These are phyloP conservation scores for Hemisphaericaspora subhashii DNA, from an alignment of 1,139 yeast species.

Conservation along the genomic window DNA sequence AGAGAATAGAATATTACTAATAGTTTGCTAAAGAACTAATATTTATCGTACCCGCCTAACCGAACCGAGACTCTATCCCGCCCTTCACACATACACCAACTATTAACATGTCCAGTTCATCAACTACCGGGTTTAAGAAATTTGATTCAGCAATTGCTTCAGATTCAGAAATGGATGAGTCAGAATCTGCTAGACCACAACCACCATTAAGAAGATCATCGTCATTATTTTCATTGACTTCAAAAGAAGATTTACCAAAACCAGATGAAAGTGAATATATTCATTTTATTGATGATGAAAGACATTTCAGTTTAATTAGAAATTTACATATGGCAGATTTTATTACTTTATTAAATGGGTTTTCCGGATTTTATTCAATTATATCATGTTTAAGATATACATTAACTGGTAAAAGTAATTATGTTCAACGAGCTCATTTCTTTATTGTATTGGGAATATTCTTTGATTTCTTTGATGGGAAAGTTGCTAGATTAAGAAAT, in stretches of 20 bases:
- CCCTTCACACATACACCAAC: background rate
- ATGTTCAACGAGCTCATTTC: slow-evolving; percentile 86
- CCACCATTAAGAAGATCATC: slow-evolving; percentile 45
- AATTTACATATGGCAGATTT: slow-evolving; percentile 93
- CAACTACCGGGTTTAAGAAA: slow-evolving; percentile 14
- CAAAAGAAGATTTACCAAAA: slow-evolving; percentile 47
- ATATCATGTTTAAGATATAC: slow-evolving; percentile 82
- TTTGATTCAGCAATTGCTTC: slow-evolving; percentile 40
- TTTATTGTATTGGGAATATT: slow-evolving; percentile 86
- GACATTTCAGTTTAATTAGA: slow-evolving; percentile 76
- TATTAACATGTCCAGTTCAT: slow-evolving; percentile 2
- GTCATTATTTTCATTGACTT: slow-evolving; percentile 40
- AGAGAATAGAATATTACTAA: no score
- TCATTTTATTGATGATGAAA: slow-evolving; percentile 73
- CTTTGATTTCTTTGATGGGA: slow-evolving; percentile 94
- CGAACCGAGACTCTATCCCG: no score
- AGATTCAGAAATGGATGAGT: slow-evolving; percentile 29
- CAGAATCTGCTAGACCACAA: slow-evolving; percentile 15
- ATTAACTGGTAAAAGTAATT: slow-evolving; percentile 62
- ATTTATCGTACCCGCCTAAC: no score
- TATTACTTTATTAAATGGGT: slow-evolving; percentile 88
- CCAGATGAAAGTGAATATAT: slow-evolving; percentile 76
- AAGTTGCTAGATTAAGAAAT: slow-evolving; percentile 92
- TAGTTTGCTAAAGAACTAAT: no score
- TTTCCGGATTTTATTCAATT: slow-evolving; percentile 86